These are phyloP conservation scores for Teratosphaeria nubilosa DNA, from an alignment of 2,329 filamentous ascomycete genomes.

Conservation along the genomic window DNA sequence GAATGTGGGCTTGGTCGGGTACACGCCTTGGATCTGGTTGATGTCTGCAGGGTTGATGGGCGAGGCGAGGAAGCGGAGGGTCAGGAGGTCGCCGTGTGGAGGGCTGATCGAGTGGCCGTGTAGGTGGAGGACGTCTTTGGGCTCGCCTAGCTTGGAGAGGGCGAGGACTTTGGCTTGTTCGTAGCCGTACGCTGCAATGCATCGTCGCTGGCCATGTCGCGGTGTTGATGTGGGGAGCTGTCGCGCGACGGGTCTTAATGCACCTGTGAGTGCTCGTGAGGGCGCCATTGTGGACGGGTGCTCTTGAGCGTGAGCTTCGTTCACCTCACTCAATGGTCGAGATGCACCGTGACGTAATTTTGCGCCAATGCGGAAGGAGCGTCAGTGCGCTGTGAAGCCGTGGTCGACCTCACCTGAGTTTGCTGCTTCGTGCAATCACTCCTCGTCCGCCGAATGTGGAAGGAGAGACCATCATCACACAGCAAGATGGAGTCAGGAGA, in stretches of 20 bases:
- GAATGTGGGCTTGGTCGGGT: slow-evolving; percentile 75
- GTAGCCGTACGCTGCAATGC: slow-evolving; percentile 60
- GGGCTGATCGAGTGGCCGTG: slow-evolving; percentile 71
- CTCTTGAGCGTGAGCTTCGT: not conserved
- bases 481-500: not conserved
- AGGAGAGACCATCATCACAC: not conserved
- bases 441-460: not conserved
- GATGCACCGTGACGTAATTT: not conserved
- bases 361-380: not conserved
- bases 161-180: slow-evolving; percentile 76
- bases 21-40: slow-evolving; percentile 95
- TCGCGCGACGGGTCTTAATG: not conserved
- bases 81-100: slow-evolving; percentile 58
- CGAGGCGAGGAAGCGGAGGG: slow-evolving; percentile 77
- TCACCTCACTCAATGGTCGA: not conserved
- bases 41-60: slow-evolving; percentile 97
- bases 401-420: not conserved
- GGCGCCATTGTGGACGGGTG: not conserved
- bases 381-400: not conserved
- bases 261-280: not conserved
- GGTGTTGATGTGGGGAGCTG: not conserved
- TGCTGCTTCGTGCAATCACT: not conserved
- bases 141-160: slow-evolving; percentile 65
- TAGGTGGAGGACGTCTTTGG: slow-evolving; percentile 57
- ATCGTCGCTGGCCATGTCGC: slow-evolving; percentile 25